phyloP scores from a whole-genome alignment of 1,284 basidiomycete species.

The Anthracocystis walkeri region DNA sequence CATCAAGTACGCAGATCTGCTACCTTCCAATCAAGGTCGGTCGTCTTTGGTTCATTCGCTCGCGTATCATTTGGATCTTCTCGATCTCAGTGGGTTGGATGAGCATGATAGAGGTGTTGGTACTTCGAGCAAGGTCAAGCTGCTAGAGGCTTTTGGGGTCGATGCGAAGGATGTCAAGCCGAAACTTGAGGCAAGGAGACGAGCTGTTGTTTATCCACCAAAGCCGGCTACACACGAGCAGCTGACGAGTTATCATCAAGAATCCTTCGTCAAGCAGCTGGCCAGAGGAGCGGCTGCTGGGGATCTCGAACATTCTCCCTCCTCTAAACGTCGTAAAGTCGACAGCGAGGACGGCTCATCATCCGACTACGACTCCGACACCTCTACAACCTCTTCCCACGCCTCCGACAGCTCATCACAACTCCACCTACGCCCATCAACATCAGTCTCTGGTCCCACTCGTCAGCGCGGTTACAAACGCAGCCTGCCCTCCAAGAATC shows the following conservation, averaged over 20 bases:
- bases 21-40: slow-evolving; percentile 86
- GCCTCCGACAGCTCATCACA: slow-evolving; percentile 6
- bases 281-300: slow-evolving; percentile 6
- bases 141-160: slow-evolving; percentile 5
- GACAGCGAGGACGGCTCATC: not conserved
- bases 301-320: not conserved
- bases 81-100: slow-evolving; percentile 31
- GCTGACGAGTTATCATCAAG: slow-evolving; percentile 38
- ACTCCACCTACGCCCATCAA: slow-evolving; percentile 17
- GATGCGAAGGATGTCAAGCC: not conserved
- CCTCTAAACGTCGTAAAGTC: slow-evolving; percentile 15
- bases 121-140: not conserved
- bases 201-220: slow-evolving; percentile 22
- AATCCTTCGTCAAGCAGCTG: slow-evolving; percentile 26
- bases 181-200: not conserved
- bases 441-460: slow-evolving; percentile 9
- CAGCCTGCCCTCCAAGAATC: slow-evolving; percentile 38
- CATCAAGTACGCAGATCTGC: slow-evolving; percentile 75
- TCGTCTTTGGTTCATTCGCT: slow-evolving; percentile 83
- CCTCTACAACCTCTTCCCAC: slow-evolving; percentile 4
- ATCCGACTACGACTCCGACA: slow-evolving; percentile 5
- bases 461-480: slow-evolving; percentile 20
- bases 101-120: not conserved
- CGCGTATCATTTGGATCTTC: slow-evolving; percentile 48
- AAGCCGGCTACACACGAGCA: slow-evolving; percentile 20